Conservation (phyloP, 306 rosid genomes). For the Quercus cerris region DNA sequence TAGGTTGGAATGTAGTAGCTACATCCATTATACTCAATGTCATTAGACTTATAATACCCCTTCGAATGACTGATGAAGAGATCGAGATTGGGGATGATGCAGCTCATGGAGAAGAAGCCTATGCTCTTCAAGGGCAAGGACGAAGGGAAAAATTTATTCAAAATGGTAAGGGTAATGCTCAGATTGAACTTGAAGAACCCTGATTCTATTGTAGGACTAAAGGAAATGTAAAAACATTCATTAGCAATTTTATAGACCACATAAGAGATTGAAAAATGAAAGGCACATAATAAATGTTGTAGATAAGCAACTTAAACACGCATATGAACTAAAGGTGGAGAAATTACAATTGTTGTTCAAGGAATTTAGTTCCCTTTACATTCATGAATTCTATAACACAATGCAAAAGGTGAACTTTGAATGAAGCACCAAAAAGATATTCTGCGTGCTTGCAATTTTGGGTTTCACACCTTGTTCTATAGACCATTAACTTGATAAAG, state of each 20-base stretch:
- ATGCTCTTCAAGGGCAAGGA: slow-evolving; percentile 13
- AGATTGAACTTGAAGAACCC: background rate
- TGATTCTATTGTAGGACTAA: background rate
- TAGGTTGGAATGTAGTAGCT: slow-evolving; percentile 13
- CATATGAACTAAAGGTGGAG: background rate
- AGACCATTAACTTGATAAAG: background rate
- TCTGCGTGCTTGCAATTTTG: background rate
- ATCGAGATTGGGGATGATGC: slow-evolving; percentile 16
- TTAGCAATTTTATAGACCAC: background rate
- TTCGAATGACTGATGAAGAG: slow-evolving; percentile 6
- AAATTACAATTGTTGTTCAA: background rate
- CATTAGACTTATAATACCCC: background rate
- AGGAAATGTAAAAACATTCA: background rate
- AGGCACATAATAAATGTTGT: no score
- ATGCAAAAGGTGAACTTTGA: slow-evolving; percentile 19
- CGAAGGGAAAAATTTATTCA: slow-evolving; percentile 2
- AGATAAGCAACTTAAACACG: background rate
- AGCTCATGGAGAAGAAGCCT: slow-evolving; percentile 16
- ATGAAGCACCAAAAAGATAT: background rate
- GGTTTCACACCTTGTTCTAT: background rate
- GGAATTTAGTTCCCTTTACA: background rate
- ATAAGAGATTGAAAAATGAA: no score
- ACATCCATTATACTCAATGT: slow-evolving; percentile 6
- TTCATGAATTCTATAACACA: background rate
- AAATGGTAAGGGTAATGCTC: background rate